Percentiles rank a stretch among this genome's conserved stretches.
Evolutionary conservation across 1,139 yeast genomes (phyloP).

Genomic region (Yarrowia galli): DNA sequence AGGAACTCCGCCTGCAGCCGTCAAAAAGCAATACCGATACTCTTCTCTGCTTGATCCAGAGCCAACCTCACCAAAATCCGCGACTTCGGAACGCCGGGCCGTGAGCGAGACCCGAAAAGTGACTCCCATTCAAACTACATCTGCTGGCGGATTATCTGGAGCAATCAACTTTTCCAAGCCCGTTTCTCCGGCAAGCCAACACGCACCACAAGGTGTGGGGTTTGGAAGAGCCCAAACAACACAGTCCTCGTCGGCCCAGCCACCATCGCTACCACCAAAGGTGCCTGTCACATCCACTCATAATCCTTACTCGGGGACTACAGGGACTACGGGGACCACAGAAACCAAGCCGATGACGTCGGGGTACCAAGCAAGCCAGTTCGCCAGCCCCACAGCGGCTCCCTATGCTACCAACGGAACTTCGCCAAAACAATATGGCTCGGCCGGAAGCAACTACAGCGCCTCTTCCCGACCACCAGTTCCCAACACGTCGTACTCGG

Average conservation of each 20-base stretch:
- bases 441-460: background rate
- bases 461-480: background rate
- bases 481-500: background rate
- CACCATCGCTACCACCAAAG: conserved; percentile 19
- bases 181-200: conserved; percentile 22
- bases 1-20: conserved; percentile 2
- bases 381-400: conserved; percentile 9
- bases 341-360: background rate
- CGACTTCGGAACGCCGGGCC: conserved; percentile 3
- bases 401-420: conserved; percentile 15
- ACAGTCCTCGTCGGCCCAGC: background rate
- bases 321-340: background rate
- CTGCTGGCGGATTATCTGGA: conserved; percentile 25
- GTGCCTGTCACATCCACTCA: background rate
- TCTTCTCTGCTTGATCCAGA: conserved; percentile 34
- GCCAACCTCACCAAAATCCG: conserved; percentile 9
- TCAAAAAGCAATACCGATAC: conserved; percentile 26
- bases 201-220: background rate
- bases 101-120: conserved; percentile 31
- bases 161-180: conserved; percentile 36
- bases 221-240: conserved; percentile 12
- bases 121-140: conserved; percentile 24
- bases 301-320: conserved; percentile 1
- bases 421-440: background rate
- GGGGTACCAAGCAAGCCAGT: conserved; percentile 21